Conservation (phyloP, 768 basidiomycete genomes). For the Scleroderma bovista region DNA sequence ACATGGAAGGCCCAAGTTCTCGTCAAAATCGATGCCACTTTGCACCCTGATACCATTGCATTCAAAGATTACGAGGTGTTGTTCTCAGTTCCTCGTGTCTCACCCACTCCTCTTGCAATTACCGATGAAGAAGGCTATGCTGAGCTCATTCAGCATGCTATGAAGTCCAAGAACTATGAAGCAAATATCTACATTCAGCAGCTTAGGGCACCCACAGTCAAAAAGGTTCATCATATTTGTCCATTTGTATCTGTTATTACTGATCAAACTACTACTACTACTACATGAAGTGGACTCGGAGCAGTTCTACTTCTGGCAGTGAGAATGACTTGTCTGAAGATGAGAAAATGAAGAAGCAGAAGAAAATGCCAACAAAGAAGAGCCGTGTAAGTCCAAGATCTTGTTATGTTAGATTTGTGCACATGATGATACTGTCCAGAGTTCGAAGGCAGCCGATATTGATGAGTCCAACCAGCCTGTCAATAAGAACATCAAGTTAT, state of each 20-base stretch:
- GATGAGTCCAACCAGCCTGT: neutral
- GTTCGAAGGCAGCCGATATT: neutral
- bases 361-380: neutral
- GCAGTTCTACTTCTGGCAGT: neutral
- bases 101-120: neutral
- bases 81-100: neutral
- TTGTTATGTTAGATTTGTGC: neutral
- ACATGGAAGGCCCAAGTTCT: conserved; percentile 3
- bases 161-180: neutral
- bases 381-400: neutral
- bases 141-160: neutral
- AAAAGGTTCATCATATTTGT: neutral
- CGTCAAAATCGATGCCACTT: neutral
- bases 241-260: neutral
- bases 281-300: neutral
- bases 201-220: neutral
- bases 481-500: neutral
- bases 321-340: neutral
- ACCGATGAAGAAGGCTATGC: neutral
- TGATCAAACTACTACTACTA: neutral
- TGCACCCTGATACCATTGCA: neutral
- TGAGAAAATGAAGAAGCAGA: neutral
- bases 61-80: neutral
- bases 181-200: neutral
- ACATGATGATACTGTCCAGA: neutral